Percentiles rank a stretch among this genome's conserved stretches.
Conservation (phyloP, 2,329 filamentous ascomycete genomes). For the Bertia moriformis region DNA sequence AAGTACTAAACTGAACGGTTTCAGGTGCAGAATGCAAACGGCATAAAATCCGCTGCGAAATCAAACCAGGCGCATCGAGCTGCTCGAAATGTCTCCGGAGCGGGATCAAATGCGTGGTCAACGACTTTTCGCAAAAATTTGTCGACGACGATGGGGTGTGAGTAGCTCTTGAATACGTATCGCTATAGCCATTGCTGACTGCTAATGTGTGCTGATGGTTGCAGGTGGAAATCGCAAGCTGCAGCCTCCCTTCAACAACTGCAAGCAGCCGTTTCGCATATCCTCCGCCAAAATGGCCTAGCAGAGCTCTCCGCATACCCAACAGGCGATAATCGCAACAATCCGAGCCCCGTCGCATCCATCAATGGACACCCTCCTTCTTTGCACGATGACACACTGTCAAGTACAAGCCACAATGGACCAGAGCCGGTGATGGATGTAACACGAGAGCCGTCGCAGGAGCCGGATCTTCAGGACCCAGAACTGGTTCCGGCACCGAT, state of each 20-base stretch:
- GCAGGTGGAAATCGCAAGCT: constrained; percentile 23
- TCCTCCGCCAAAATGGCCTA: constrained; percentile 20
- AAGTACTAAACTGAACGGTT: no score
- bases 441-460: constrained; percentile 20
- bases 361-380: neutral
- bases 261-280: constrained; percentile 21
- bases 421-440: constrained; percentile 17
- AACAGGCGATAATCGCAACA: constrained; percentile 10
- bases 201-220: constrained; percentile 2
- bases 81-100: constrained; percentile 24
- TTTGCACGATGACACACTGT: constrained; percentile 7
- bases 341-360: constrained; percentile 13
- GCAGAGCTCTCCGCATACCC: constrained; percentile 19
- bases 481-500: constrained; percentile 28
- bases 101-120: constrained; percentile 24
- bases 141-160: constrained; percentile 25
- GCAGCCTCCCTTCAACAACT: constrained; percentile 19
- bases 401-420: constrained; percentile 3
- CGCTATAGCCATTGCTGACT: neutral
- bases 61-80: constrained; percentile 19
- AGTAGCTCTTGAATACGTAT: constrained; percentile 7
- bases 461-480: constrained; percentile 19
- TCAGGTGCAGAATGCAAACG: constrained; percentile 26
- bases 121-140: constrained; percentile 26
- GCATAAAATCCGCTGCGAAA: constrained; percentile 28